Base-by-base conservation (phyloP, 2,329 filamentous ascomycete species). In the Aspergillus terreus region DNA sequence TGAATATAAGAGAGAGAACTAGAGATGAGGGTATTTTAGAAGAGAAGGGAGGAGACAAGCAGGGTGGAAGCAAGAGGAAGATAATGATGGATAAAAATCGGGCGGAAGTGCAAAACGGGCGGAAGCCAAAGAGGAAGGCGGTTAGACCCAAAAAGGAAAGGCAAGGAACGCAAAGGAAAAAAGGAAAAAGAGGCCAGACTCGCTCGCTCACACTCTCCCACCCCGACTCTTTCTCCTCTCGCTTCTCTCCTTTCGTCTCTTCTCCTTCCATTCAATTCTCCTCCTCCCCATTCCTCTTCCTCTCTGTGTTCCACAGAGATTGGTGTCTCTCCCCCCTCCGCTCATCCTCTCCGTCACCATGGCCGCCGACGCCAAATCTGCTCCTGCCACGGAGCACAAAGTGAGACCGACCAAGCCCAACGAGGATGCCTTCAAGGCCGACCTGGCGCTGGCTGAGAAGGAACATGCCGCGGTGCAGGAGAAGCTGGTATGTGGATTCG, bases 331-430 rank as follows among this genome's bases (percentile, higher is more conserved):
- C 45, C 35, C 23, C 23, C 19, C 35, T 41, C 43, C 47, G 11
- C 46, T 45, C 53, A 30, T 30, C 27, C 27, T 30, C 27, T 30
- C 27, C 32, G 30, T 43, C 33, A 51, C 55, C 49, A 75, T 74
- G 71, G 65, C 72, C 62, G 63, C 65, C 54, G 59, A 58, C 46
- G 59, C 60, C 47, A 50, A 59, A 42, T 57, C 60, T 55, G 50
- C 67, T 57, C 58, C 63, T 62, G 65, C 66, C 58, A 60, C 62
- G 53, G 72, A 72, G 63, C 67, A 64, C 55, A 69, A 72, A 65
- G 63, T 64, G 66, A 90, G 85, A 76, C 91, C 92, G 49, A 82
- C 88, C 74, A 90, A 88, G 80, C 94, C 94, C 44, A 89, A 96
- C 72, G 88, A 94, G 77, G 87, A 86, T 59, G 78, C 80, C 62